A percentile compares a stretch with the other conserved stretches of the same genome.
Evolutionary conservation across 305 asterid genomes (phyloP).

Genomic region (Fraxinus nigra): DNA sequence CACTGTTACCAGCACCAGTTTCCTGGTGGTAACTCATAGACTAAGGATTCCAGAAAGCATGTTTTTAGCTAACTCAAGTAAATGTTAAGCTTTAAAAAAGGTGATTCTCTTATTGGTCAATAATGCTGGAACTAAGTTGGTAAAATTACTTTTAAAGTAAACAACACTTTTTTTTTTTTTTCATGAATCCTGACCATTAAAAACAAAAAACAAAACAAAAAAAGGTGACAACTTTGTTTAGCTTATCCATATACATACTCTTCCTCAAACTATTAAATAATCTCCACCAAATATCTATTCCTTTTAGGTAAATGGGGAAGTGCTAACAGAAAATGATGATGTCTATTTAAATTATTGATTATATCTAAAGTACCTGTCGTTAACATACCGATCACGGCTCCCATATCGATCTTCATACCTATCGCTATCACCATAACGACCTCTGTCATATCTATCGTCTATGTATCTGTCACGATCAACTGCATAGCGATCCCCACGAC

Average conservation of each 20-base stretch:
- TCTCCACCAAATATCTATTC: background rate
- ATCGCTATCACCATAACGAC: constrained; percentile 69
- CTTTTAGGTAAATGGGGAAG: background rate
- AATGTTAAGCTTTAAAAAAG: background rate
- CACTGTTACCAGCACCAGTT: background rate
- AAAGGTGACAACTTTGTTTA: background rate
- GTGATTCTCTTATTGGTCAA: background rate
- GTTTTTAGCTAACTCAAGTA: background rate
- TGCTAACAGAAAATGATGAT: background rate
- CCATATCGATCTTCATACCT: constrained; percentile 71
- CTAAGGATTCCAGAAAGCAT: background rate
- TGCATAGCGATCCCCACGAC: constrained; percentile 67
- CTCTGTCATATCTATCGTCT: constrained; percentile 70
- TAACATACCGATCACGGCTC: constrained; percentile 63
- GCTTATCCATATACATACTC: background rate
- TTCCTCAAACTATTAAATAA: background rate
- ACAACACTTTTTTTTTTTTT: background rate
- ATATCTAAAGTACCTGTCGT: constrained; percentile 51
- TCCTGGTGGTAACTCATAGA: background rate
- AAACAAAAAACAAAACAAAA: no score
- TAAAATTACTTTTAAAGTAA: background rate
- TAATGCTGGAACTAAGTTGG: background rate
- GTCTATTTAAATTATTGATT: background rate
- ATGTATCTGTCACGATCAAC: constrained; percentile 66
- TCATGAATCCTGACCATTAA: background rate